phyloP scores from a whole-genome alignment of 169 alveolate species.

The Theileria luwenshuni region DNA sequence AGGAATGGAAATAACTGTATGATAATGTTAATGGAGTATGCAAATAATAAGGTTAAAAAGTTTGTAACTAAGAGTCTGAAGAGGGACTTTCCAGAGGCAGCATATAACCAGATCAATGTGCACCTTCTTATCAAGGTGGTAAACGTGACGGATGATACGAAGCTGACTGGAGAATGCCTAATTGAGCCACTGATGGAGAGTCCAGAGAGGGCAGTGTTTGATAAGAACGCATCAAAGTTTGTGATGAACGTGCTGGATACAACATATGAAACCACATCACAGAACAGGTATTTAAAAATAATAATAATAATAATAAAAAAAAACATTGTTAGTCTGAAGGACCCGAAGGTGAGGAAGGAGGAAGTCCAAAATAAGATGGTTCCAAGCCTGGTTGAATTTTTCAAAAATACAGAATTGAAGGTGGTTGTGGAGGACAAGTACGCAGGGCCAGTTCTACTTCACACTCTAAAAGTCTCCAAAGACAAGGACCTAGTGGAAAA shows the following conservation, averaged over 20 bases:
- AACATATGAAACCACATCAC: slow-evolving; percentile 25
- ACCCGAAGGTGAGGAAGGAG: slow-evolving; percentile 31
- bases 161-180: slow-evolving; percentile 45
- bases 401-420: slow-evolving; percentile 26
- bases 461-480: slow-evolving; percentile 24
- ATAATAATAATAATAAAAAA: neutral
- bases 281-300: slow-evolving; percentile 17
- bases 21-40: slow-evolving; percentile 53
- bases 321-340: slow-evolving; percentile 37
- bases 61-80: slow-evolving; percentile 40
- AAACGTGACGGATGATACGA: slow-evolving; percentile 62
- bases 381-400: slow-evolving; percentile 46
- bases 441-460: slow-evolving; percentile 29
- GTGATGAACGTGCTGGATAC: slow-evolving; percentile 32
- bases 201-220: slow-evolving; percentile 21
- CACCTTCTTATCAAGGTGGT: slow-evolving; percentile 32
- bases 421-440: slow-evolving; percentile 36
- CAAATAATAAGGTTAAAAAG: slow-evolving; percentile 59
- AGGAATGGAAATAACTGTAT: slow-evolving; percentile 46
- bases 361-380: slow-evolving; percentile 46
- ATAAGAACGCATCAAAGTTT: slow-evolving; percentile 27
- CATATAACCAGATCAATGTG: slow-evolving; percentile 44
- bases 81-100: slow-evolving; percentile 63
- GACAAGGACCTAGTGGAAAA: slow-evolving; percentile 27
- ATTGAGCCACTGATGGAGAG: slow-evolving; percentile 50